These are phyloP conservation scores for Ceratocystis eucalypticola DNA, from an alignment of 2,329 filamentous ascomycete genomes.

Conservation along the genomic window DNA sequence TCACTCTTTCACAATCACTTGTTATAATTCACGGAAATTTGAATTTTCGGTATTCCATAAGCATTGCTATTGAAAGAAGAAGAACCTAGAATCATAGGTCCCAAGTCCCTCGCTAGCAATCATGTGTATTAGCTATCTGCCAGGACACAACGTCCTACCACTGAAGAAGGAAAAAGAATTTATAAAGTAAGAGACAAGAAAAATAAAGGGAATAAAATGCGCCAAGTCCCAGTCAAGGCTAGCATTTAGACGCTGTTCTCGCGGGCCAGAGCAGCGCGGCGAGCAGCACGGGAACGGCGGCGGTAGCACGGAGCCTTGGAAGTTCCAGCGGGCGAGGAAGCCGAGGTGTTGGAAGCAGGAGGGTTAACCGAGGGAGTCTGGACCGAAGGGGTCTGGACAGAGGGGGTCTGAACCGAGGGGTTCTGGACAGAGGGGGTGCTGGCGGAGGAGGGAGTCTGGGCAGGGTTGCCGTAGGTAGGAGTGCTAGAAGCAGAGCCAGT, in stretches of 20 bases:
- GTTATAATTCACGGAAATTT: no score
- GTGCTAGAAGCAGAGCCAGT: background rate
- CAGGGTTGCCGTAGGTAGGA: slow-evolving; percentile 9
- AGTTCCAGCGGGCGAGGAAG: slow-evolving; percentile 1
- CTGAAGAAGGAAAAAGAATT: background rate
- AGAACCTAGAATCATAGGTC: background rate
- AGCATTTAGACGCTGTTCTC: background rate
- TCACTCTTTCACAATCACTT: no score
- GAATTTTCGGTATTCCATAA: background rate
- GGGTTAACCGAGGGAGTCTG: slow-evolving; percentile 16
- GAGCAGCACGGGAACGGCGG: slow-evolving; percentile 19
- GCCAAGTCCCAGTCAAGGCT: background rate
- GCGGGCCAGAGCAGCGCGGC: slow-evolving; percentile 18
- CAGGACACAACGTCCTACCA: background rate
- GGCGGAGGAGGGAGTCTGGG: slow-evolving; percentile 8
- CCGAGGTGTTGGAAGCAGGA: slow-evolving; percentile 10
- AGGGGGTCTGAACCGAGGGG: background rate
- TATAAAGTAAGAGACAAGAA: background rate
- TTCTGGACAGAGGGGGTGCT: background rate
- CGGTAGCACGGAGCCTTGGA: slow-evolving; percentile 13
- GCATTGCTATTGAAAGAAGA: background rate
- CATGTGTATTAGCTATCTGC: background rate
- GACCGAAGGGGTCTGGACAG: slow-evolving; percentile 20
- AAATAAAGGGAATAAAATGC: background rate
- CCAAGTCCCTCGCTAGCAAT: background rate